Evolutionary conservation across 2,329 filamentous ascomycete species (phyloP), one percentile per base, ranked within the genome.

Genomic region (Fusarium chaquense): DNA sequence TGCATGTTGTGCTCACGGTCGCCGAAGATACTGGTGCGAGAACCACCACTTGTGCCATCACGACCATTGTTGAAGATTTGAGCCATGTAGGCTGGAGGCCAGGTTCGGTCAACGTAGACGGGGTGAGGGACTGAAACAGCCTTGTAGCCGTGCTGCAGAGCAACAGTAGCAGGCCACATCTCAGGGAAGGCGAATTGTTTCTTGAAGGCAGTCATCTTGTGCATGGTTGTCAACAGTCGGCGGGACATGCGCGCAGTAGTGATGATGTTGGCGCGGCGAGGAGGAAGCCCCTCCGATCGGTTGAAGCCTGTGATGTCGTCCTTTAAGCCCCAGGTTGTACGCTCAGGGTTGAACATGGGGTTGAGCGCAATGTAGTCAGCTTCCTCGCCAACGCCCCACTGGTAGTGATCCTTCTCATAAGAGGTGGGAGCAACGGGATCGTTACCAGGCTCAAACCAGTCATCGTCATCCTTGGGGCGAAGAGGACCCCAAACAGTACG

Each of bases 131-230:
- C 93, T 71, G 91, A 97, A 16, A 98, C 94, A 38, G 93, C 94
- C 82, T 98, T 98, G 81, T 93, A 90, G 13, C 95, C 95, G 78
- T 98, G 94, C 64, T 98, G 94, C 12, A 98, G 85, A 2, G 94
- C 93, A 2, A 93, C 90, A 0, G 92, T 96, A 1, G 91, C 91
- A 0, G 94, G 93, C 93, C 93, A 98, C 94, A 98, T 98, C 80
- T 98, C 95, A 0, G 94, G 93, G 78, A 97, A 97, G 83, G 96
- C 97, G 69, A 93, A 92, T 79, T 97, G 92, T 73, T 94, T 94
- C 76, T 91, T 90, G 74, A 93, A 87, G 32, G 90, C 89, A 6
- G 94, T 97, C 82, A 97, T 94, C 58, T 89, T 87, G 83, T 98
- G 95, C 95, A 98, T 98, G 20, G 91, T 91, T 65, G 90, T 83